Evolutionary conservation across 2,329 filamentous ascomycete genomes (phyloP), one percentile per base, ranked within the genome.

Genomic region (Aspergillus arachidicola): DNA sequence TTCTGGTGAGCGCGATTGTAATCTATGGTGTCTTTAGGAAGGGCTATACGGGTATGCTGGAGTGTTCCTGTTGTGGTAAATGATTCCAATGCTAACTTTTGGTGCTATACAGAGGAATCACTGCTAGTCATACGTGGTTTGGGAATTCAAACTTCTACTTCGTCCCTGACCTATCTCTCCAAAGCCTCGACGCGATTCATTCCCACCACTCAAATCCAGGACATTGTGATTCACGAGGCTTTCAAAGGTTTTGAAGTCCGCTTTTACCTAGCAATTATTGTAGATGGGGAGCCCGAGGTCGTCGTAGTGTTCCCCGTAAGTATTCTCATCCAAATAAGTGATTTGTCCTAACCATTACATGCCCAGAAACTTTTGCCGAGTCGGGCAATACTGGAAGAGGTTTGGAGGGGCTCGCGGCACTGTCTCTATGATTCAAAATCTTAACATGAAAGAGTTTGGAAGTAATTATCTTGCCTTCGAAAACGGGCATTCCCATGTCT

Each of bases 141-240:
- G 16, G 95, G 95, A 9, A 90, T 99, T 58, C 95, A 99, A 81
- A 97, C 93, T 3, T 90, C 87, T 9, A 90, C 89, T 1, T 89
- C 87, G 32, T 88, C 89, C 10, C 78, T 84, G 1, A 90, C 88
- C 10, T 93, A 92, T 72, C 82, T 94, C 7, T 83, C 84, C 43
- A 82, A 83, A 10, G 80, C 86, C 2, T 83, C 84, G 1, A 91
- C 88, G n/a, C 82, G 89, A 57, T 92, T 92, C 77, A 98, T 99
- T 63, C 94, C 95, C 0, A 97, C 94, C 0, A 91, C 91, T 51
- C 89, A 92, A 78, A 96, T 99, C 62, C 92, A 92, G 74, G 95
- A 99, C 76, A 90, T 99, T 61, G 87, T 97, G 59, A 91, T 99
- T 57, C 93, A 97, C 76, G 95, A 99, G 82, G 95, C 94, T 4